Conservation (phyloP, 306 rosid genomes). For the Rubus parviflorus region DNA sequence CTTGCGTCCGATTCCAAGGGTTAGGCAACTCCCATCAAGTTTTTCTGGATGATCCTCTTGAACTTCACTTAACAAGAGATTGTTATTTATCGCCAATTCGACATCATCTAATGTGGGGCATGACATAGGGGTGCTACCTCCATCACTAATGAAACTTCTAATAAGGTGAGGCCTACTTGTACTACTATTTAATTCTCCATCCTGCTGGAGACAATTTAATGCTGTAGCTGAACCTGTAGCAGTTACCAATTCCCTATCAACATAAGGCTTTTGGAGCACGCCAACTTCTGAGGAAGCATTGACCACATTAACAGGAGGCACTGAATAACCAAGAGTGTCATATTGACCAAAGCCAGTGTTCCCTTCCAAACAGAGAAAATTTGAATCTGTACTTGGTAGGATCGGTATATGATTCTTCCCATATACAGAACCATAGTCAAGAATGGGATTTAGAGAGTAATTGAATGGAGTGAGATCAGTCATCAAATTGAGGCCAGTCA, state of each 20-base stretch:
- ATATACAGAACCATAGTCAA: not conserved
- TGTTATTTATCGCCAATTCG: not conserved
- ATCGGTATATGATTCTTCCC: slow-evolving; percentile 10
- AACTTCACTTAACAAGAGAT: not conserved
- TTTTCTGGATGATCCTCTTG: slow-evolving; percentile 27
- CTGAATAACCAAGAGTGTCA: slow-evolving; percentile 20
- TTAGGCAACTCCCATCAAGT: slow-evolving; percentile 28
- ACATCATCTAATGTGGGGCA: slow-evolving; percentile 24
- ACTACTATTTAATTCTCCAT: slow-evolving; percentile 25
- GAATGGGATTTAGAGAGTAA: slow-evolving; percentile 24
- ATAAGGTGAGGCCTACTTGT: slow-evolving; percentile 20
- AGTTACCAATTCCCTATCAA: slow-evolving; percentile 17
- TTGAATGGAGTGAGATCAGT: slow-evolving; percentile 27
- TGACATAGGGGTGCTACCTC: slow-evolving; percentile 14
- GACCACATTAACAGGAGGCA: slow-evolving; percentile 10
- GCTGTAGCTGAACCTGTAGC: slow-evolving; percentile 4
- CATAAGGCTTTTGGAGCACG: slow-evolving; percentile 22
- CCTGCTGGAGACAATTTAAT: slow-evolving; percentile 26
- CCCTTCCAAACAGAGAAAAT: slow-evolving; percentile 12
- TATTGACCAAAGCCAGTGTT: slow-evolving; percentile 23
- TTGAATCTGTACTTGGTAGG: not conserved
- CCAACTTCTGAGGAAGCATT: slow-evolving; percentile 16
- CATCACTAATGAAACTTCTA: slow-evolving; percentile 18
- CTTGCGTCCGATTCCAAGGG: slow-evolving; percentile 27
- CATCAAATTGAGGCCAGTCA: slow-evolving; percentile 13